Evolutionary conservation across 345 rosid genomes (phyloP).

Genomic region (Gynandropsis gynandra): DNA sequence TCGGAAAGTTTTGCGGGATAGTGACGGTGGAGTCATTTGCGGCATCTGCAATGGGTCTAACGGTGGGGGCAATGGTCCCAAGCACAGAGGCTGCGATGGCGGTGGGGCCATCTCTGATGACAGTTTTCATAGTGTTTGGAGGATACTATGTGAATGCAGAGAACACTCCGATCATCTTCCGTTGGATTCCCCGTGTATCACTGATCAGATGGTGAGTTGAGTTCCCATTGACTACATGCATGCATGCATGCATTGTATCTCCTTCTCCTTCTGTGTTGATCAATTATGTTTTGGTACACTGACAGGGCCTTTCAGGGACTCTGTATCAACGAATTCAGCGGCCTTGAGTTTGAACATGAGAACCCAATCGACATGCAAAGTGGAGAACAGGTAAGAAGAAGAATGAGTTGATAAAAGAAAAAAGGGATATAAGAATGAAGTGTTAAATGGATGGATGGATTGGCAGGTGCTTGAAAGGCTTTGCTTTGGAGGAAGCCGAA

Average conservation of each 20-base stretch:
- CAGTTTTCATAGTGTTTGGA: constrained; percentile 89
- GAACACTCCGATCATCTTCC: constrained; percentile 82
- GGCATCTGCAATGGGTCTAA: constrained; percentile 98
- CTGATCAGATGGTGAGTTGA: constrained; percentile 88
- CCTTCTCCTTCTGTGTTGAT: no score
- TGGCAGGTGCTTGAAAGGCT: constrained; percentile 89
- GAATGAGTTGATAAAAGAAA: no score
- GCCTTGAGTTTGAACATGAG: constrained; percentile 80
- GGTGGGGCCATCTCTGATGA: constrained; percentile 96
- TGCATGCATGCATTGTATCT: no score
- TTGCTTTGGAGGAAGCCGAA: constrained; percentile 59
- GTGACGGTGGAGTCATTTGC: constrained; percentile 91
- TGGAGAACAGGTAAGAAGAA: constrained; percentile 96
- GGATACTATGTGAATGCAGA: constrained; percentile 87
- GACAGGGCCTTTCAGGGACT: constrained; percentile 99
- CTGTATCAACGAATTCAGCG: constrained; percentile 82
- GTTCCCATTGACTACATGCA: no score
- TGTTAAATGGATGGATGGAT: no score
- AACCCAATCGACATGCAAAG: constrained; percentile 73
- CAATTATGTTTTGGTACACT: no score
- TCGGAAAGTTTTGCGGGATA: constrained; percentile 88
- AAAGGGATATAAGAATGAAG: no score
- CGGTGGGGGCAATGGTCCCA: constrained; percentile 98
- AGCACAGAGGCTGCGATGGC: constrained; percentile 99
- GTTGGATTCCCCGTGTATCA: constrained; percentile 89